phyloP scores from a whole-genome alignment of 352 stramenopile genomes.

The Phytopythium mirpurense region DNA sequence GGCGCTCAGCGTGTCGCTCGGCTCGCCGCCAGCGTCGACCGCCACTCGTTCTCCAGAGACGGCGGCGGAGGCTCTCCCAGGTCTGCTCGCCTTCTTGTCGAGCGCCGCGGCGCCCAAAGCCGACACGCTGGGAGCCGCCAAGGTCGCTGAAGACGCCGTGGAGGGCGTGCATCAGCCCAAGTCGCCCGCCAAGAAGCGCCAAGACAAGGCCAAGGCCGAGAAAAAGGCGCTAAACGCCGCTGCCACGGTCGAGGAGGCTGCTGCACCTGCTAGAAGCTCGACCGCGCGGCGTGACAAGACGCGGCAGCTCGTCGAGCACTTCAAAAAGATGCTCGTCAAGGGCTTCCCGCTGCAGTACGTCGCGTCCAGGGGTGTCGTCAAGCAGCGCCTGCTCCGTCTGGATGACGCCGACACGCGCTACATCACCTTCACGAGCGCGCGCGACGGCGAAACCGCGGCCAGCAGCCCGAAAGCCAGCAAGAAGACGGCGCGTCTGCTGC shows the following conservation, averaged over 20 bases:
- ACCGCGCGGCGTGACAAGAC: conserved; percentile 37
- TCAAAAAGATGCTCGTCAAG: conserved; percentile 69
- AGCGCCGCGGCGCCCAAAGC: neutral
- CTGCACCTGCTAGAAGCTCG: neutral
- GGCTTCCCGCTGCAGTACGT: conserved; percentile 64
- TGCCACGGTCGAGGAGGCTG: neutral
- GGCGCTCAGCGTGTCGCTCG: conserved; percentile 21
- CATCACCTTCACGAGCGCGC: conserved; percentile 49
- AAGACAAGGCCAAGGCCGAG: conserved; percentile 10
- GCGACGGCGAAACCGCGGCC: conserved; percentile 8
- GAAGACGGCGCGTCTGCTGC: conserved; percentile 47
- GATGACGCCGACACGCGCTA: conserved; percentile 32
- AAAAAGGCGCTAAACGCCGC: neutral
- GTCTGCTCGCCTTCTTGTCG: conserved; percentile 21
- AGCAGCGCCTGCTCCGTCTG: conserved; percentile 40
- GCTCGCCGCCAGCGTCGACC: neutral
- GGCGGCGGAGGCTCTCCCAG: conserved; percentile 2
- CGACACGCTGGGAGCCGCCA: neutral
- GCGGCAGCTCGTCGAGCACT: conserved; percentile 56
- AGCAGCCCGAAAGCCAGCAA: conserved; percentile 20
- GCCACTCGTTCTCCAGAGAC: neutral
- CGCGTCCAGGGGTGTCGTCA: conserved; percentile 34
- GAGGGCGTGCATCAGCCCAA: conserved; percentile 6
- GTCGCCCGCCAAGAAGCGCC: conserved; percentile 10
- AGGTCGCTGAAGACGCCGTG: neutral